Evolutionary conservation across 2,329 filamentous ascomycete species (phyloP), one percentile per base, ranked within the genome.

Genomic region (Diaporthe citri): DNA sequence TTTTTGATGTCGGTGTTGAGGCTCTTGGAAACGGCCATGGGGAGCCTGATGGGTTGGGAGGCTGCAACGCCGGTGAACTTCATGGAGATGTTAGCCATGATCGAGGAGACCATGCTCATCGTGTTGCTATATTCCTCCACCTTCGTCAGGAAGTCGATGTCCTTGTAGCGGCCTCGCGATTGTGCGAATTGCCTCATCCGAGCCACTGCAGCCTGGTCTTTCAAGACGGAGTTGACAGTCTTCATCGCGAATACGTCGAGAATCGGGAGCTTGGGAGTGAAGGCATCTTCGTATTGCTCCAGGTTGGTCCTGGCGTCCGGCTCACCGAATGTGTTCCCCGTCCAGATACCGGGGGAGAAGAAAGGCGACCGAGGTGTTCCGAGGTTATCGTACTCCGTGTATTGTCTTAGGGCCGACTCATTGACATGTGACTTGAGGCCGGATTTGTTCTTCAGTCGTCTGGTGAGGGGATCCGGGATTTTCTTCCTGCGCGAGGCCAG

Each of bases 111-210:
- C 28, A 34, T 22, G 52, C n/a, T 43, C 36, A 75, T 55, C 17
- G 51, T 46, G n/a, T 52, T 46, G 22, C 25, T 57, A 9, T 70
- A 75, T 28, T 74, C 64, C 4, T 43, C 71, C 17, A 75, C 56
- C 43, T 74, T 72, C 12, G 55, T 34, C 20, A 75, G 48, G n/a
- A 75, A 74, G 34, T 75, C 74, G 56, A 74, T 66, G 4, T 75
- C 74, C 9, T 74, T 57, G 15, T 43, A 59, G 15, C 48, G 64
- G n/a, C 71, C 71, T 5, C 48, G 43, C 15, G 55, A 43, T 8
- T 71, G 71, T 0, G 71, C 71, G 39, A 75, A 75, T 13, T 60
- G 55, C 10, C 74, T 67, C 55, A 75, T 39, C 8, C 74, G 74
- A 17, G 71, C 41, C 9, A 57, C 31, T 17, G 48, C 74, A 17